Evolutionary conservation across 257 asterid genomes (phyloP), one percentile per base, ranked within the genome.

Genomic region (Ligustrum vulgare): DNA sequence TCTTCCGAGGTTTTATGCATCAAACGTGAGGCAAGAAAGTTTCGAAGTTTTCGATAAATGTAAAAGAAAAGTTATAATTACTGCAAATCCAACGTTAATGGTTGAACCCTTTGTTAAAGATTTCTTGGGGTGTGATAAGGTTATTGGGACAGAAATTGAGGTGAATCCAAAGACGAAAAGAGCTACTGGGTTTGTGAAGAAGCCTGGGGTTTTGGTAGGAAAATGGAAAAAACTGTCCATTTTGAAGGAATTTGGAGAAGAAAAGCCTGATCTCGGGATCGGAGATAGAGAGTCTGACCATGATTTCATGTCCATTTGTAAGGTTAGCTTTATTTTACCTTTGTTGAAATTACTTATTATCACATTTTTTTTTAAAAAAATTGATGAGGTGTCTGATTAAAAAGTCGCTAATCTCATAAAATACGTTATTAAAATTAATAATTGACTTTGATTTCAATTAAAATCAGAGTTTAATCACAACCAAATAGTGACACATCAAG

Each of bases 1-100:
- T 69, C 85, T 93, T 31, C 93, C 98, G 68, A 70, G 96, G 16
- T 95, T 95, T 58, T 95, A 95, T 79, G 98, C 98, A 25, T 63
- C 73, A 3, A 93, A 89, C n/a, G 95, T 93, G 71, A 78, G 99
- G 75, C 79, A 82, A 4, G 99, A 95, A 87, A 95, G 99, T 71
- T 95, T 75, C 76, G 85, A 82, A 39, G 92, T 95, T 62, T 95
- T 93, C 51, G 96, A 93, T 23, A 87, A 85, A 81, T 91, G 99
- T 37, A 72, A 86, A 79, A 67, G 94, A 88, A 93, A 91, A 69
- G 98, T 93, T 72, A 89, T 95, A 16, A 89, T 95, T 8, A 95
- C 99, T 67, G 98, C 98, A 62, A 95, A 93, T 74, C 99, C 99
- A n/a, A 84, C 91, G 15, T 77, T 95, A 5, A 95, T 93, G 99